Evolutionary conservation across 2,329 filamentous ascomycete species (phyloP), one percentile per base, ranked within the genome.

Genomic region (Fusarium nurragi): DNA sequence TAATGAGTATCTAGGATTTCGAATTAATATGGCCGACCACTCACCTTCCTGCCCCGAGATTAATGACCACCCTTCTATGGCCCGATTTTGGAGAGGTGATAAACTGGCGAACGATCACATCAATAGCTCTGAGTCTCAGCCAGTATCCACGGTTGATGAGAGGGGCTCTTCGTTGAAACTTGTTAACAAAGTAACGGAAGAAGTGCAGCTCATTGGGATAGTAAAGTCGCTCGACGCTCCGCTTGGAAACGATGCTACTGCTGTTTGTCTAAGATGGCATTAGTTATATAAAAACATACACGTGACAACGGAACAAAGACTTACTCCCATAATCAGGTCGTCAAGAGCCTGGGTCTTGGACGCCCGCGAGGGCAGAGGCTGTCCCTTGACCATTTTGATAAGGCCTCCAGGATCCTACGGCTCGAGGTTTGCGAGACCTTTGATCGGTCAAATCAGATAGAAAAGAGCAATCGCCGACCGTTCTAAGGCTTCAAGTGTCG

Each of bases 111-210:
- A 97, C 88, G 6, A 88, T 83, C 61, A 89, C 83, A 73, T 96
- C 92, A 57, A 97, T 88, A 16, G 91, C 90, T 74, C 90, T 89
- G 81, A 97, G 90, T 26, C 93, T 88, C 34, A 97, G 80, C 86
- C 92, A 93, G 73, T 97, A 97, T 45, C 93, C 92, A 41, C 94
- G 86, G 76, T 97, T 97, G 73, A 97, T 95, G 48, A 97, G 82
- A 2, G 94, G 93, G n/a, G 92, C 89, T 44, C 94, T 84, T 60
- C 93, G 84, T 76, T 93, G 89, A 68, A 91, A 90, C 75, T 94
- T 96, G 68, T 86, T 89, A 30, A 97, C 92, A 76, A 97, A 97
- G 73, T 92, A 90, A 43, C 91, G 89, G 69, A 95, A 94, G 80
- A 92, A 97, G 75, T 96, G 91, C 25, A 90, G 86, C 71, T 96